phyloP scores from a whole-genome alignment of 306 rosid species.

The Aeschynomene evenia region DNA sequence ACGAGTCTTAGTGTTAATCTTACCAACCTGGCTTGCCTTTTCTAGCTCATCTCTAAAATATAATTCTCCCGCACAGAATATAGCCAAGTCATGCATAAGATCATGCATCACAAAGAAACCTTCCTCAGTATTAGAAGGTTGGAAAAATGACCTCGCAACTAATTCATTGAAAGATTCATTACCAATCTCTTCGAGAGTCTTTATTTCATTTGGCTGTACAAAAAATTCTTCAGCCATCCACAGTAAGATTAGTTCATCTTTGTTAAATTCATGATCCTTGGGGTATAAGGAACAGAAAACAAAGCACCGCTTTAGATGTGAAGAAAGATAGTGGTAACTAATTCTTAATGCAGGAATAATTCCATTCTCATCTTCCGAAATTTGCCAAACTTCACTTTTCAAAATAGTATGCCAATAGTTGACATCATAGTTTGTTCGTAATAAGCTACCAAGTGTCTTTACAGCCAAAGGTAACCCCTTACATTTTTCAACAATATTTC shows the following conservation, averaged over 20 bases:
- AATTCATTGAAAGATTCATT: too few relatives aligned
- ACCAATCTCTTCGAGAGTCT: not conserved
- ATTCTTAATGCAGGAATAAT: not conserved
- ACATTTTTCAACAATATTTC: not conserved
- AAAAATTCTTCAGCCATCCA: not conserved
- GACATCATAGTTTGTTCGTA: not conserved
- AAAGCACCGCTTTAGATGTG: not conserved
- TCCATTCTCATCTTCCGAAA: not conserved
- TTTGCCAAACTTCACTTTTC: not conserved
- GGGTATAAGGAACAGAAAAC: not conserved
- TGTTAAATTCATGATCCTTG: not conserved
- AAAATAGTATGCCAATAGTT: not conserved
- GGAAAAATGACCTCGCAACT: not conserved
- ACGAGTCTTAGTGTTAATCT: not conserved
- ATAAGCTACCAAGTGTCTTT: not conserved
- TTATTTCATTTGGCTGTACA: not conserved
- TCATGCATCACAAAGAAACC: not conserved
- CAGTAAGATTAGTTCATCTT: not conserved
- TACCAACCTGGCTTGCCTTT: too few relatives aligned
- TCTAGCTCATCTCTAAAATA: not conserved
- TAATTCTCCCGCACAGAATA: not conserved
- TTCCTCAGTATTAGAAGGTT: not conserved
- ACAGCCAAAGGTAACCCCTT: not conserved
- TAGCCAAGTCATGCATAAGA: not conserved
- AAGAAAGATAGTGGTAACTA: not conserved